A percentile compares a stretch with the other conserved stretches of the same genome.
These are phyloP conservation scores for Leishmania mexicana DNA, from an alignment of 208 protist genomes.

Conservation along the genomic window DNA sequence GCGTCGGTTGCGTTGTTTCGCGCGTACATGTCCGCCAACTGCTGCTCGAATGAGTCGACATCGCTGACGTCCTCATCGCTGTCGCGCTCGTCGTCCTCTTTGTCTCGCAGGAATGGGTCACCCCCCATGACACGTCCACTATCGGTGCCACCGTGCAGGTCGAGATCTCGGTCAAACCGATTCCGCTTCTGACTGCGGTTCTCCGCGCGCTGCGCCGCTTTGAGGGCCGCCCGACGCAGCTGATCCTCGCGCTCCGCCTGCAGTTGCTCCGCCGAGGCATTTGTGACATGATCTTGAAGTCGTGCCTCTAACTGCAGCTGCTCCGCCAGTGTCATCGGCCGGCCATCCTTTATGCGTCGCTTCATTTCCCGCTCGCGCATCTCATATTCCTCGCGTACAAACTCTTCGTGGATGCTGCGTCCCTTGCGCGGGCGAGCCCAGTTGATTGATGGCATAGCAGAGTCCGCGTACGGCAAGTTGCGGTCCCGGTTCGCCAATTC, in stretches of 20 bases:
- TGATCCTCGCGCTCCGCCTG: constrained; percentile 56
- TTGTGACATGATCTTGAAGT: constrained; percentile 59
- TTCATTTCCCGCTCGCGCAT: constrained; percentile 70
- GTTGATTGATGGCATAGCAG: constrained; percentile 63
- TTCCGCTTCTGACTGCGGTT: constrained; percentile 26
- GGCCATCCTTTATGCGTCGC: constrained; percentile 64
- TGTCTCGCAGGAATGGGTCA: constrained; percentile 23
- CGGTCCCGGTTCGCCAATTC: constrained; percentile 36
- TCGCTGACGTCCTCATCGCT: constrained; percentile 11
- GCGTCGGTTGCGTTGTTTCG: constrained; percentile 26
- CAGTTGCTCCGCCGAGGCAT: constrained; percentile 55
- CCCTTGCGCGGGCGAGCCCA: constrained; percentile 57
- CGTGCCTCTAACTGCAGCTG: constrained; percentile 79
- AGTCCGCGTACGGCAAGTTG: constrained; percentile 57
- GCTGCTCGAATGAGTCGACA: constrained; percentile 29
- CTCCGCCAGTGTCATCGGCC: constrained; percentile 81
- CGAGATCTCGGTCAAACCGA: constrained; percentile 24
- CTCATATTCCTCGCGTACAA: constrained; percentile 78
- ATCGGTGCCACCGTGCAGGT: constrained; percentile 15
- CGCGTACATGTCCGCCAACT: constrained; percentile 30
- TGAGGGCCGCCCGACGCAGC: constrained; percentile 40
- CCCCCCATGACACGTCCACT: background rate
- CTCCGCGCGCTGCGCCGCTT: constrained; percentile 29
- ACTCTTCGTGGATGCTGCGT: constrained; percentile 69
- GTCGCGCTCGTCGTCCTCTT: background rate